These are phyloP conservation scores for Aspergillus heteromorphus DNA, from an alignment of 495 filamentous ascomycete genomes.

Conservation along the genomic window DNA sequence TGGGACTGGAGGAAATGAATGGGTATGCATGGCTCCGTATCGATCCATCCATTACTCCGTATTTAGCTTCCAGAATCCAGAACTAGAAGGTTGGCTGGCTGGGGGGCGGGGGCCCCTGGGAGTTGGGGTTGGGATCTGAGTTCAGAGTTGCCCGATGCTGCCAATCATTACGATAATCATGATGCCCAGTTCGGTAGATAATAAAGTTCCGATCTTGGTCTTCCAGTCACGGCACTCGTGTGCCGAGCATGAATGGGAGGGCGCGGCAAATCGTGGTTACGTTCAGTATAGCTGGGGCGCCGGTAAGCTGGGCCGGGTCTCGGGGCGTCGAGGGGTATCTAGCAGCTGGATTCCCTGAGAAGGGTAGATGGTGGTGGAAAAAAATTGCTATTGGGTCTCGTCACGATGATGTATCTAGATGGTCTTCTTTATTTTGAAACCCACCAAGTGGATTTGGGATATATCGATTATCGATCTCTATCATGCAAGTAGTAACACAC, in stretches of 20 bases:
- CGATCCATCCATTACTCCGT: too few relatives aligned
- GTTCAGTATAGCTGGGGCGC: background rate
- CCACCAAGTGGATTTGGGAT: background rate
- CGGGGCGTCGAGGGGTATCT: background rate
- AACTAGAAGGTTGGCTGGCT: too few relatives aligned
- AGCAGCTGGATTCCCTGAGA: background rate
- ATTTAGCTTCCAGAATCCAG: too few relatives aligned
- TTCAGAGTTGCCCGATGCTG: too few relatives aligned
- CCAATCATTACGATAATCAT: too few relatives aligned
- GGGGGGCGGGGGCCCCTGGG: too few relatives aligned
- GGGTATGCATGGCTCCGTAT: too few relatives aligned
- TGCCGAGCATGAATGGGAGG: background rate
- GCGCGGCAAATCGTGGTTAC: background rate
- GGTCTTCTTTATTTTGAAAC: background rate
- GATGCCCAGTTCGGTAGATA: background rate
- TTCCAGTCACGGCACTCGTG: background rate
- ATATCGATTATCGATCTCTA: background rate
- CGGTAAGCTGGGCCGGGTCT: background rate
- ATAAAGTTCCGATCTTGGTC: background rate
- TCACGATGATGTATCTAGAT: background rate
- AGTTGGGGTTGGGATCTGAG: too few relatives aligned
- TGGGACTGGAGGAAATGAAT: too few relatives aligned
- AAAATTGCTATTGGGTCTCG: background rate
- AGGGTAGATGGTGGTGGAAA: too few relatives aligned
- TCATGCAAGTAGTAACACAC: too few relatives aligned